phyloP scores from a whole-genome alignment of 1,139 yeast genomes.

The Geotrichum phurueaensis region DNA sequence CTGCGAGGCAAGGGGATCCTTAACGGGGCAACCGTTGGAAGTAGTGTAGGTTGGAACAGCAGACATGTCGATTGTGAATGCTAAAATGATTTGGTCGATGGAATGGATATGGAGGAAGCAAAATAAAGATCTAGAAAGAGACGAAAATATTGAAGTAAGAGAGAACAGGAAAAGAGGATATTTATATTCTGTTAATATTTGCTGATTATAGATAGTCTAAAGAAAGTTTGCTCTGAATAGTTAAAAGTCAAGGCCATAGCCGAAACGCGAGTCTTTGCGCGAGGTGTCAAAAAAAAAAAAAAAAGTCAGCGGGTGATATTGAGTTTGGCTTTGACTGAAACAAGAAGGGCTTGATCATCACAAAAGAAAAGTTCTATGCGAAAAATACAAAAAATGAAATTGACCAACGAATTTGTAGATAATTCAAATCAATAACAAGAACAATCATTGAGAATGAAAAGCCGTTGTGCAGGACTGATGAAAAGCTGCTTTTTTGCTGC shows the following conservation, averaged over 20 bases:
- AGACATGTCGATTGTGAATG: background rate
- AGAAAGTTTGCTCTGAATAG: background rate
- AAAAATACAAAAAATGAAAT: background rate
- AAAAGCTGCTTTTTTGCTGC: no score
- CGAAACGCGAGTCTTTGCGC: background rate
- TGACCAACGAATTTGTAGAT: background rate
- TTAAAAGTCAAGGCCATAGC: background rate
- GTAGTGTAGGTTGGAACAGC: constrained; percentile 46
- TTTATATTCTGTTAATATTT: background rate
- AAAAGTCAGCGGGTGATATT: background rate
- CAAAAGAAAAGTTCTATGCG: background rate
- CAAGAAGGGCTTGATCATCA: background rate
- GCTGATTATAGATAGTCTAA: background rate
- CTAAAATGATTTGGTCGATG: background rate
- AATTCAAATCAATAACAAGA: background rate
- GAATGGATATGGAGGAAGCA: background rate
- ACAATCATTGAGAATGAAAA: background rate
- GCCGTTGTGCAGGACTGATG: background rate
- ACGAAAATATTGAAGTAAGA: background rate
- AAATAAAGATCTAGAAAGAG: background rate
- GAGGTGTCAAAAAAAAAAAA: no score
- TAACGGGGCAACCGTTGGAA: constrained; percentile 68
- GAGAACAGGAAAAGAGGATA: background rate
- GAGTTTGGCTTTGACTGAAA: background rate
- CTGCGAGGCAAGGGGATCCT: constrained; percentile 63